These are phyloP conservation scores for Metarhizium anisopliae DNA, from an alignment of 2,329 filamentous ascomycete species.

Conservation along the genomic window DNA sequence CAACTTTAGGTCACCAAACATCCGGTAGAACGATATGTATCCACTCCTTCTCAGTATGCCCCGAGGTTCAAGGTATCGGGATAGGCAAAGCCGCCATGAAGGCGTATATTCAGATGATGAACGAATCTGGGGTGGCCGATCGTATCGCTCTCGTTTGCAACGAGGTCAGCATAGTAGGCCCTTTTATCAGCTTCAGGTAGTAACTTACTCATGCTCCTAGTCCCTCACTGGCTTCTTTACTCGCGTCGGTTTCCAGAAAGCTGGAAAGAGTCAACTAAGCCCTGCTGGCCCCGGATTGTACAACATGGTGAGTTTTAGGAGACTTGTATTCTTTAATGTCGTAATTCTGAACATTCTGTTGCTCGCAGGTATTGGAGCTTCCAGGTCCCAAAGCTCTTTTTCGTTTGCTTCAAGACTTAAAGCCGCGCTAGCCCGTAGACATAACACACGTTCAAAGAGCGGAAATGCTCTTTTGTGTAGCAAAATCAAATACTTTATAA, in stretches of 20 bases:
- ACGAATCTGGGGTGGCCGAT: constrained; percentile 59
- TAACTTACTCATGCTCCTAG: constrained; percentile 22
- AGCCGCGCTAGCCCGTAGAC: not conserved
- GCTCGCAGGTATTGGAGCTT: constrained; percentile 2
- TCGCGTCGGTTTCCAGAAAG: constrained; percentile 61
- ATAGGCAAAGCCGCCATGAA: constrained; percentile 62
- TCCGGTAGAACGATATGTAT: constrained; percentile 66
- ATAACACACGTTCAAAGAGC: not conserved
- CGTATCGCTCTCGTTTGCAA: constrained; percentile 70
- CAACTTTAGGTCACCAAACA: constrained; percentile 55
- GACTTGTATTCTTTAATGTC: not conserved
- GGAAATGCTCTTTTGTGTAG: not conserved
- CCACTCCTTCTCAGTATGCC: constrained; percentile 74
- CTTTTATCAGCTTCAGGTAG: not conserved
- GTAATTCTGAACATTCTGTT: not conserved
- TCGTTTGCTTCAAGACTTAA: not conserved
- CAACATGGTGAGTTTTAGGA: constrained; percentile 57
- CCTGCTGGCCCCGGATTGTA: constrained; percentile 77
- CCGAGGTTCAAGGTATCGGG: constrained; percentile 63
- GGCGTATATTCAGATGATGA: constrained; percentile 51
- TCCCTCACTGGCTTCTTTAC: constrained; percentile 67
- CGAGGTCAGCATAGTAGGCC: constrained; percentile 17
- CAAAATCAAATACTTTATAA: not conserved
- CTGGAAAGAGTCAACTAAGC: constrained; percentile 57
- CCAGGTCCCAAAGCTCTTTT: not conserved